phyloP scores from a whole-genome alignment of 352 stramenopile genomes.

The Phytophthora megakarya region DNA sequence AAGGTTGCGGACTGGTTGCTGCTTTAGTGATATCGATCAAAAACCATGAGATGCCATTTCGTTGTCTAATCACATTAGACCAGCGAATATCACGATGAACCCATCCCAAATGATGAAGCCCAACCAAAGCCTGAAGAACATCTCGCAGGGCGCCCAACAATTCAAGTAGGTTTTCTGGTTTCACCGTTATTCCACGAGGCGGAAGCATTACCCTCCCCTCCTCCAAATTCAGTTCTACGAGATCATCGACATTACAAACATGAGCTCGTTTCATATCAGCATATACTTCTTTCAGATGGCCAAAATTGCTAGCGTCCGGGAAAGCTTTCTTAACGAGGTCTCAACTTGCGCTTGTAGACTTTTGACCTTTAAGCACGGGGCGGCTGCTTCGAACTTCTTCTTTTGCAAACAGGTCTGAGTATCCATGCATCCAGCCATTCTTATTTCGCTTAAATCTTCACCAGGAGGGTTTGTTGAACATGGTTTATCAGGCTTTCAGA shows the following conservation, averaged over 20 bases:
- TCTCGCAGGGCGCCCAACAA: constrained; percentile 16
- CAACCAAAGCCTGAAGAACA: constrained; percentile 20
- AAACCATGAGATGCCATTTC: constrained; percentile 7
- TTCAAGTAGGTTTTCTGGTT: constrained; percentile 9
- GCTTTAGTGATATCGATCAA: constrained; percentile 20
- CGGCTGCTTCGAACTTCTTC: background rate
- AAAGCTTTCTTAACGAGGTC: constrained; percentile 11
- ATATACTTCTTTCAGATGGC: constrained; percentile 12
- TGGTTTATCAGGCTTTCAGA: constrained; percentile 6
- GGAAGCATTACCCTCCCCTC: constrained; percentile 4
- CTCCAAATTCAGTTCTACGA: constrained; percentile 8
- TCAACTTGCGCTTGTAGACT: constrained; percentile 3
- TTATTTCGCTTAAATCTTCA: constrained; percentile 16
- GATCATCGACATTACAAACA: constrained; percentile 25
- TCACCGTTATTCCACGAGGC: constrained; percentile 12
- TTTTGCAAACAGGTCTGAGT: constrained; percentile 9
- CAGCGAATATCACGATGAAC: constrained; percentile 30
- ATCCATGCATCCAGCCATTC: constrained; percentile 10
- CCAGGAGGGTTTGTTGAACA: constrained; percentile 6
- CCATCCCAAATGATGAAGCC: constrained; percentile 17
- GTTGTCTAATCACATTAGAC: constrained; percentile 15
- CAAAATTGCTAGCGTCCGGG: constrained; percentile 8
- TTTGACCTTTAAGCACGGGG: constrained; percentile 15
- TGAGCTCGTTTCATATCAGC: constrained; percentile 6
- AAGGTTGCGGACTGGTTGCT: constrained; percentile 15